Percentiles rank a stretch among this genome's conserved stretches.
Evolutionary conservation across 2,329 filamentous ascomycete species (phyloP).

Genomic region (Trichoderma oligosporum): DNA sequence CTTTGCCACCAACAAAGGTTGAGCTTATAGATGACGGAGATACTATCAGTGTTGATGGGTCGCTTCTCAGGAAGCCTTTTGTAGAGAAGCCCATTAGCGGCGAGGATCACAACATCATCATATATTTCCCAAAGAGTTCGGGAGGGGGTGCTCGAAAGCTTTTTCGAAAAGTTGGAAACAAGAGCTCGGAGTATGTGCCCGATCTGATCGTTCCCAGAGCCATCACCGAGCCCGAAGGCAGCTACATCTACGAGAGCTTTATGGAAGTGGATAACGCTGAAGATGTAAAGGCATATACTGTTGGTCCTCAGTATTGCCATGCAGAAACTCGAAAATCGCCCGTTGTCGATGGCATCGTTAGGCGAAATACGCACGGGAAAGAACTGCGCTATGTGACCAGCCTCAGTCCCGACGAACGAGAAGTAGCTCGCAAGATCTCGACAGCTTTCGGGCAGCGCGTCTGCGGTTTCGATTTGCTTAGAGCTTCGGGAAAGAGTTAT

Average conservation of each 20-base stretch:
- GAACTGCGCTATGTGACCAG: conserved; percentile 93
- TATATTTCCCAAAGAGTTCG: conserved; percentile 85
- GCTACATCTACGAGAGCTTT: conserved; percentile 97
- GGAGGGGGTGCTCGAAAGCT: conserved; percentile 87
- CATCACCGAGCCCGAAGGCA: conserved; percentile 74
- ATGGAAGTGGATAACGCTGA: conserved; percentile 95
- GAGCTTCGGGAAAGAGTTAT: conserved; percentile 84
- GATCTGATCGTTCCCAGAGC: conserved; percentile 72
- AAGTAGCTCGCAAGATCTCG: conserved; percentile 85
- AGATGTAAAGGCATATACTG: conserved; percentile 97
- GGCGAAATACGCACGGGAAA: conserved; percentile 95
- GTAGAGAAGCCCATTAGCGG: conserved; percentile 98
- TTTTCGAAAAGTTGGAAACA: conserved; percentile 97
- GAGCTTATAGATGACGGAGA: conserved; percentile 89
- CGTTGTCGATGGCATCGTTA: conserved; percentile 91
- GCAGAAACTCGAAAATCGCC: conserved; percentile 96
- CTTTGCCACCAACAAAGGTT: conserved; percentile 66
- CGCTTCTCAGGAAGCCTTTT: conserved; percentile 81
- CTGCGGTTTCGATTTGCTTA: conserved; percentile 90
- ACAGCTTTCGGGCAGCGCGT: conserved; percentile 90
- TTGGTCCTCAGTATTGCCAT: conserved; percentile 88
- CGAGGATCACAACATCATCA: conserved; percentile 97
- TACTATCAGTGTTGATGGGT: conserved; percentile 80
- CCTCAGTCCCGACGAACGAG: conserved; percentile 72
- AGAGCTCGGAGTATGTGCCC: conserved; percentile 90